Percentiles rank a stretch among this genome's conserved stretches.
Conservation (phyloP, 495 filamentous ascomycete genomes). For the Astrothelium macrocarpum region DNA sequence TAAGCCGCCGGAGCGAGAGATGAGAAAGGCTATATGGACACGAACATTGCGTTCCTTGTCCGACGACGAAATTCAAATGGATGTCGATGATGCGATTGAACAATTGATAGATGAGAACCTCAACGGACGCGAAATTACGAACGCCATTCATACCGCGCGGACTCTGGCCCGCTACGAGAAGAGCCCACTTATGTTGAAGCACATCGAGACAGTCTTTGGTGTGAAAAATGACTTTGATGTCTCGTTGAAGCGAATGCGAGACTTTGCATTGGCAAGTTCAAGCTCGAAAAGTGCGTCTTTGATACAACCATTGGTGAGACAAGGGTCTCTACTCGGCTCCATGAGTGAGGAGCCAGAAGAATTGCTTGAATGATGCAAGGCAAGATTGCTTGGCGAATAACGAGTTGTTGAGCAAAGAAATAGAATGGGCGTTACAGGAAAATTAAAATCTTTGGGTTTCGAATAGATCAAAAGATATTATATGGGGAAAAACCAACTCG, state of each 20-base stretch:
- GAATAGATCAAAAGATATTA: too few relatives aligned
- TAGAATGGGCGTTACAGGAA: too few relatives aligned
- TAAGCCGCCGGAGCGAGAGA: neutral
- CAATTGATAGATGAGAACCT: slow-evolving; percentile 13
- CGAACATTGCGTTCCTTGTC: slow-evolving; percentile 8
- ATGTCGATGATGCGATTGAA: slow-evolving; percentile 12
- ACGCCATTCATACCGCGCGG: slow-evolving; percentile 30
- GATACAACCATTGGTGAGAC: slow-evolving; percentile 6
- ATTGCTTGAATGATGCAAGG: neutral
- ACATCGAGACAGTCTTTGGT: slow-evolving; percentile 24
- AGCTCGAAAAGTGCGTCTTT: slow-evolving; percentile 8
- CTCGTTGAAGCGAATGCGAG: neutral
- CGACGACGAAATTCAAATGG: slow-evolving; percentile 6
- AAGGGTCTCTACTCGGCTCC: slow-evolving; percentile 11
- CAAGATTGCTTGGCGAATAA: too few relatives aligned
- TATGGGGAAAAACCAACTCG: too few relatives aligned
- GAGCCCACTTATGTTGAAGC: slow-evolving; percentile 18
- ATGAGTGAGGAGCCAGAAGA: slow-evolving; percentile 12
- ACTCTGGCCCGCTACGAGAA: slow-evolving; percentile 31
- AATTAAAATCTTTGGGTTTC: too few relatives aligned
- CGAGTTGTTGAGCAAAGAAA: too few relatives aligned
- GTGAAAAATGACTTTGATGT: slow-evolving; percentile 20
- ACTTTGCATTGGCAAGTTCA: neutral
- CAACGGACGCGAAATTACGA: slow-evolving; percentile 32
- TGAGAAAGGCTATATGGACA: neutral